Evolutionary conservation across 2,329 filamentous ascomycete genomes (phyloP).

Genomic region (Herpomyces periplanetae): DNA sequence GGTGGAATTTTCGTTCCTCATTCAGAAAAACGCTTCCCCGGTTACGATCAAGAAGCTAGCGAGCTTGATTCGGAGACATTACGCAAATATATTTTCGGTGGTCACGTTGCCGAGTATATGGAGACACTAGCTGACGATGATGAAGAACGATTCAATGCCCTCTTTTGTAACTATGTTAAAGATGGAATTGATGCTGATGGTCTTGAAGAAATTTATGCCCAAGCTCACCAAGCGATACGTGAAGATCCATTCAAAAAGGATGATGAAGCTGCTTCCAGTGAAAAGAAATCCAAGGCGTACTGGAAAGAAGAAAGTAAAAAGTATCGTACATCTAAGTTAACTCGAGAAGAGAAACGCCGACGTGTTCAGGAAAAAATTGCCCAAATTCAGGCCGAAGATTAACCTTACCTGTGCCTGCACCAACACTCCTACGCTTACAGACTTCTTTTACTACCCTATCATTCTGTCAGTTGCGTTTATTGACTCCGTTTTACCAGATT

Average conservation of each 20-base stretch:
- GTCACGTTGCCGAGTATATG: slow-evolving; percentile 99
- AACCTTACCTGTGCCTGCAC: too few species aligned
- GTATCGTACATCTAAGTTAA: slow-evolving; percentile 36
- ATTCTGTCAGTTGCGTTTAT: too few species aligned
- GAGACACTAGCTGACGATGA: slow-evolving; percentile 96
- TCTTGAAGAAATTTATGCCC: slow-evolving; percentile 76
- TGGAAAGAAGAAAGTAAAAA: slow-evolving; percentile 87
- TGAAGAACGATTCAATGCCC: slow-evolving; percentile 94
- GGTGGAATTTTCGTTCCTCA: slow-evolving; percentile 87
- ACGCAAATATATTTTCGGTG: slow-evolving; percentile 95
- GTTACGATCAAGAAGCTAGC: slow-evolving; percentile 85
- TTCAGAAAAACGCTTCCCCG: slow-evolving; percentile 98
- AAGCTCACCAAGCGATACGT: slow-evolving; percentile 84
- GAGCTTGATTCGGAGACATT: slow-evolving; percentile 88
- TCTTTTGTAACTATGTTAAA: slow-evolving; percentile 94
- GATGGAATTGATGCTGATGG: slow-evolving; percentile 84
- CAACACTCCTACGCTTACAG: too few species aligned
- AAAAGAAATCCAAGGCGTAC: slow-evolving; percentile 90
- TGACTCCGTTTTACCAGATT: too few species aligned
- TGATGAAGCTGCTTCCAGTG: slow-evolving; percentile 19
- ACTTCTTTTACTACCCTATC: too few species aligned
- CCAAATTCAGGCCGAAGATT: slow-evolving; percentile 17
- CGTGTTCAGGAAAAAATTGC: slow-evolving; percentile 70
- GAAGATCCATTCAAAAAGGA: slow-evolving; percentile 93
- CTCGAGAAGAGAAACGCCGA: slow-evolving; percentile 41